These are phyloP conservation scores for Parmelia sp. DNA, from an alignment of 495 filamentous ascomycete species.

Conservation along the genomic window DNA sequence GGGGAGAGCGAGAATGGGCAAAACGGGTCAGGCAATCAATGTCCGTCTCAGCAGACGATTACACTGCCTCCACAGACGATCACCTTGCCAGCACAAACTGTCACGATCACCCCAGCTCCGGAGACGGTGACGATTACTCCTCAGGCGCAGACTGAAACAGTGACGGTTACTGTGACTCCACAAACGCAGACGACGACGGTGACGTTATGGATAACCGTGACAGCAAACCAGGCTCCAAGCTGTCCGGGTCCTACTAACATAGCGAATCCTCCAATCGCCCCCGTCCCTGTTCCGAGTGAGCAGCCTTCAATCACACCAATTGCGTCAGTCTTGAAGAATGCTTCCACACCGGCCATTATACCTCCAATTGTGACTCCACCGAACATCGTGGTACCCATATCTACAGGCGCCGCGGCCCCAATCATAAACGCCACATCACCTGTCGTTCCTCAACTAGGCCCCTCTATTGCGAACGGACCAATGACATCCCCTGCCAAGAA, in stretches of 20 bases:
- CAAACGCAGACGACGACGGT: slow-evolving; percentile 13
- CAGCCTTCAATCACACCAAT: not conserved
- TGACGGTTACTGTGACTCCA: slow-evolving; percentile 8
- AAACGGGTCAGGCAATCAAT: slow-evolving; percentile 4
- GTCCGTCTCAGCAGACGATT: slow-evolving; percentile 14
- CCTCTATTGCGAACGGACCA: not conserved
- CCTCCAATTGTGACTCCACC: not conserved
- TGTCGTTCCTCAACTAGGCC: not conserved
- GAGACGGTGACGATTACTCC: slow-evolving; percentile 10
- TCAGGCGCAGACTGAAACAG: slow-evolving; percentile 10
- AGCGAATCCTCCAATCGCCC: slow-evolving; percentile 3
- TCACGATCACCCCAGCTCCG: slow-evolving; percentile 20
- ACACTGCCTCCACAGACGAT: slow-evolving; percentile 19
- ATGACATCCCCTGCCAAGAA: too few species aligned
- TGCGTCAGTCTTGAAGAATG: not conserved
- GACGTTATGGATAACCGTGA: slow-evolving; percentile 11
- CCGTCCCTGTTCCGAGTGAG: not conserved
- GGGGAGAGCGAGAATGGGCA: not conserved
- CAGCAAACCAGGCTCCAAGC: slow-evolving; percentile 7
- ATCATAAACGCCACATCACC: not conserved
- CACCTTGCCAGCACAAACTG: slow-evolving; percentile 18
- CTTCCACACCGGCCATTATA: not conserved
- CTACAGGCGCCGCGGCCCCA: not conserved
- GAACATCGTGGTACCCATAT: not conserved
- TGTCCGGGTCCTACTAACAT: slow-evolving; percentile 11